Evolutionary conservation across 495 filamentous ascomycete species (phyloP).

Genomic region (Podospora conica): DNA sequence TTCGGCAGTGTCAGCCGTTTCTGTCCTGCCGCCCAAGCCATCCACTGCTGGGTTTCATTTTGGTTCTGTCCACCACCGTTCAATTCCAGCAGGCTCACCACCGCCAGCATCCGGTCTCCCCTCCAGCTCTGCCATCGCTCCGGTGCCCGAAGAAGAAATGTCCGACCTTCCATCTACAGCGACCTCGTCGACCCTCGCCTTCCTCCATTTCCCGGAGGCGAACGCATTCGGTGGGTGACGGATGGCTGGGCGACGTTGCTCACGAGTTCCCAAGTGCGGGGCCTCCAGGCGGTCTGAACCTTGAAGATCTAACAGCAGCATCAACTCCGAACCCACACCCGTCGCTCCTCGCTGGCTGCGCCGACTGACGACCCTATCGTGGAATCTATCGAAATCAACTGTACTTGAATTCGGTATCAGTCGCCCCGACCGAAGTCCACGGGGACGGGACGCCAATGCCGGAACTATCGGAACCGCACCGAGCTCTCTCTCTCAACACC

Average conservation of each 20-base stretch:
- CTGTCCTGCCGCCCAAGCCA: too few relatives aligned
- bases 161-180: not conserved
- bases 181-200: not conserved
- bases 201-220: not conserved
- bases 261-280: not conserved
- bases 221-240: not conserved
- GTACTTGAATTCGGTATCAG: not conserved
- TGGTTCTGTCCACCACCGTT: not conserved
- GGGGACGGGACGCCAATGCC: not conserved
- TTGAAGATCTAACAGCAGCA: not conserved
- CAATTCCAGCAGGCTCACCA: not conserved
- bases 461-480: not conserved
- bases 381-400: not conserved
- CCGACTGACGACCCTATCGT: not conserved
- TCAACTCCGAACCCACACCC: not conserved
- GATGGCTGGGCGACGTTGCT: not conserved
- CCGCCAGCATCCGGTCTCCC: not conserved
- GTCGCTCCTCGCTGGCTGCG: not conserved
- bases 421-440: not conserved
- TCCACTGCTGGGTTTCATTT: not conserved
- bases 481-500: not conserved
- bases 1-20: not conserved
- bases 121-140: not conserved
- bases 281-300: not conserved
- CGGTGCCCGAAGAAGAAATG: not conserved